Percentiles rank a stretch among this genome's conserved stretches.
Conservation (phyloP, 1,284 basidiomycete species). For the Austroboletus novae-zelandiae region DNA sequence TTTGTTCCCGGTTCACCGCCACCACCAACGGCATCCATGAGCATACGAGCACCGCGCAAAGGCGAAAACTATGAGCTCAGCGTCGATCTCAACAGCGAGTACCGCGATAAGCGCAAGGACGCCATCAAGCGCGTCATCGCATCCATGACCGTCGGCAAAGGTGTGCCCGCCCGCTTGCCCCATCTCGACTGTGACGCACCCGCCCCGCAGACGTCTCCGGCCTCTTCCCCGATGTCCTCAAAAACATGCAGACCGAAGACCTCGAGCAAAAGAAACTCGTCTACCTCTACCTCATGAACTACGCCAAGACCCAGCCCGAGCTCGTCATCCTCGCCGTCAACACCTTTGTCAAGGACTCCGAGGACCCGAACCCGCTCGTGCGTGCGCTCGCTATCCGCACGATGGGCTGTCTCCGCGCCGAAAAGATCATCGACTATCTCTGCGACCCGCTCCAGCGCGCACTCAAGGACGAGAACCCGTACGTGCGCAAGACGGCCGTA, state of each 20-base stretch:
- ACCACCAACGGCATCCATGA: slow-evolving; percentile 38
- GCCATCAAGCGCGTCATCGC: slow-evolving; percentile 97
- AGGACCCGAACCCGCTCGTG: slow-evolving; percentile 95
- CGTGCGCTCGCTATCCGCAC: slow-evolving; percentile 96
- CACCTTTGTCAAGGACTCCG: slow-evolving; percentile 96
- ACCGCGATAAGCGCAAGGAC: slow-evolving; percentile 94
- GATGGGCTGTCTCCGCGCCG: slow-evolving; percentile 95
- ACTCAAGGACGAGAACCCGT: slow-evolving; percentile 93
- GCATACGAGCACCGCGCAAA: slow-evolving; percentile 66
- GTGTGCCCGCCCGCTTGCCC: slow-evolving; percentile 35
- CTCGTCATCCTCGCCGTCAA: slow-evolving; percentile 97
- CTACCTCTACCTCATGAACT: slow-evolving; percentile 98
- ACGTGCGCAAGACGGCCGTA: slow-evolving; percentile 96
- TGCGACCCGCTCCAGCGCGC: slow-evolving; percentile 92
- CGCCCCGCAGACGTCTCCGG: slow-evolving; percentile 77
- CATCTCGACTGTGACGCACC: not conserved
- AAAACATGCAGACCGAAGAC: slow-evolving; percentile 97
- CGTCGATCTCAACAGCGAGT: slow-evolving; percentile 94
- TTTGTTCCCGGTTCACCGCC: too few species aligned
- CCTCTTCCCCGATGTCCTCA: slow-evolving; percentile 96
- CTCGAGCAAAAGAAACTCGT: slow-evolving; percentile 97
- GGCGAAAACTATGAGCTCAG: slow-evolving; percentile 95
- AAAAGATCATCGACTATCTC: slow-evolving; percentile 99
- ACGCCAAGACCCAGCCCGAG: slow-evolving; percentile 97
- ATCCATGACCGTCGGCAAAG: slow-evolving; percentile 95